phyloP scores from a whole-genome alignment of 177 flowering plant species.

The Vitis hybrid region DNA sequence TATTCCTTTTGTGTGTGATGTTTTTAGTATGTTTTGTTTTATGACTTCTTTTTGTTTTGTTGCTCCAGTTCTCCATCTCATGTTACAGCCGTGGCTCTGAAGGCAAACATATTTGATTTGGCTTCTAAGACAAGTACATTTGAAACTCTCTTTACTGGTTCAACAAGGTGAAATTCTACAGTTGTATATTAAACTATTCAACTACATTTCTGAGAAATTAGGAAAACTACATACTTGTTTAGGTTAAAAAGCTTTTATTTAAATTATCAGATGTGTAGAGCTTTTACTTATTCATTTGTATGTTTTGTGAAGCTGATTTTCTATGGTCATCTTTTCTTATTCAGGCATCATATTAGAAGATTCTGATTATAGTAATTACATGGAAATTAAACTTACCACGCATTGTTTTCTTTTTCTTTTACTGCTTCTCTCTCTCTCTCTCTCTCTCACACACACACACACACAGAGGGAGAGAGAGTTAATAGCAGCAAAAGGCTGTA shows the following conservation, averaged over 20 bases:
- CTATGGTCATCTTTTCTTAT: not conserved
- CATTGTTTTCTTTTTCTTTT: not conserved
- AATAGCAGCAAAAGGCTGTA: too few relatives aligned
- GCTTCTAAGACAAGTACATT: conserved; percentile 28
- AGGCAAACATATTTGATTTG: conserved; percentile 65
- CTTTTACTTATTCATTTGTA: not conserved
- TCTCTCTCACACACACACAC: too few relatives aligned
- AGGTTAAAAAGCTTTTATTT: too few relatives aligned
- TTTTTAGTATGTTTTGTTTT: not conserved
- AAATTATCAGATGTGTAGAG: too few relatives aligned
- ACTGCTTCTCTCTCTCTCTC: too few relatives aligned
- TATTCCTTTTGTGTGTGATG: not conserved
- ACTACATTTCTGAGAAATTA: not conserved
- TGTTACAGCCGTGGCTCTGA: conserved; percentile 49
- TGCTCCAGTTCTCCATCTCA: conserved; percentile 72
- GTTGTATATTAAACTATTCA: not conserved
- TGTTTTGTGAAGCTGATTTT: too few relatives aligned
- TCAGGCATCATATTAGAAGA: not conserved
- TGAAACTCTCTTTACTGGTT: conserved; percentile 29
- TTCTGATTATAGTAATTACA: not conserved
- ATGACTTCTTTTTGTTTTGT: conserved; percentile 8
- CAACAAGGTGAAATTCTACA: conserved; percentile 48
- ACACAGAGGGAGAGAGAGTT: too few relatives aligned
- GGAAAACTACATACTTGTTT: not conserved
- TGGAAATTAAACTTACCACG: too few relatives aligned